A percentile compares a stretch with the other conserved stretches of the same genome.
These are phyloP conservation scores for Vaccinium darrowii DNA, from an alignment of 148 eudicot genomes.

Conservation along the genomic window DNA sequence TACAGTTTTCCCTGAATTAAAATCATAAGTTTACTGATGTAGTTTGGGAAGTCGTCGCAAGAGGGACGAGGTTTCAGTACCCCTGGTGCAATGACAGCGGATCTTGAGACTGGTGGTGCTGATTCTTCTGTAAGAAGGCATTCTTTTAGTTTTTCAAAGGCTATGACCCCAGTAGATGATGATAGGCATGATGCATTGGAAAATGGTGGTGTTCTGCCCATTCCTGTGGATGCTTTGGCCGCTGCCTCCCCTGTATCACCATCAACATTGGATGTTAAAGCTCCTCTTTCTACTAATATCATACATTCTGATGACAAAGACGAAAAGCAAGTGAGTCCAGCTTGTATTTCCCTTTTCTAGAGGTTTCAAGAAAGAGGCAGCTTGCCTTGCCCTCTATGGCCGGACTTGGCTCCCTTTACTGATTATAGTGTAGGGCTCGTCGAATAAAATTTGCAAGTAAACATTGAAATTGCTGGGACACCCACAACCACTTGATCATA, in stretches of 20 bases:
- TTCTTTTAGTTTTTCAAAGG: conserved; percentile 39
- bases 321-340: conserved; percentile 43
- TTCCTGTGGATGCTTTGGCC: conserved; percentile 36
- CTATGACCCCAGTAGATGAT: conserved; percentile 22
- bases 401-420: not conserved
- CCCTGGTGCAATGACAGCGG: conserved; percentile 30
- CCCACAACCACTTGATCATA: not conserved
- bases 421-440: not conserved
- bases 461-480: not conserved
- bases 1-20: not conserved
- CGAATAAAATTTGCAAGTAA: not conserved
- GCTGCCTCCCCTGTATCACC: conserved; percentile 31
- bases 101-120: conserved; percentile 28
- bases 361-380: not conserved
- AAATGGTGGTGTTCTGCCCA: conserved; percentile 35
- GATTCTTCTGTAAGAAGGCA: conserved; percentile 47
- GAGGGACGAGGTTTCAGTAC: conserved; percentile 10
- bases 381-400: not conserved
- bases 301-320: conserved; percentile 26
- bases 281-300: conserved; percentile 45
- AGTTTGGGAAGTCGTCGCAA: conserved; percentile 9
- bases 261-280: conserved; percentile 21
- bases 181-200: conserved; percentile 38
- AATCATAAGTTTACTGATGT: not conserved
- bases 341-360: not conserved